Evolutionary conservation across 805 yeast genomes (phyloP), one percentile per base, ranked within the genome.

Genomic region (Sugiyamaella smithiae): DNA sequence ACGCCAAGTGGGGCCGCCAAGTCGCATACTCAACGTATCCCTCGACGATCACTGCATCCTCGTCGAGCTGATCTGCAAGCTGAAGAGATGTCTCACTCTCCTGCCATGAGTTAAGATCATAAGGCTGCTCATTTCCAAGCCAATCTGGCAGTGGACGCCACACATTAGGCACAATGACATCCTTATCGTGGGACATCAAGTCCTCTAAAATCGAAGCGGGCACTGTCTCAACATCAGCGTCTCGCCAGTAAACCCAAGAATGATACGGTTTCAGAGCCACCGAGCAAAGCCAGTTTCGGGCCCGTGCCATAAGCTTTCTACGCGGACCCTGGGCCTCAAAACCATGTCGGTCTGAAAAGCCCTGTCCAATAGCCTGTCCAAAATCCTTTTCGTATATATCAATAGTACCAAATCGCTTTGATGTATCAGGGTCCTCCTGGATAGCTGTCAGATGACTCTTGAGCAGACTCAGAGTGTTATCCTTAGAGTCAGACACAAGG

Each of bases 21-120:
- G 98, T 91, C 40, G 95, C 93, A 67, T 88, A 91, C 69, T 91
- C 98, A 11, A 88, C 91, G 25, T 96, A 96, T n/a, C 98, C 98
- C 70, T 90, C 98, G 9, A 90, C 98, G 53, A 91, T 91, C 51
- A 91, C 95, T 1, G 93, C 95, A 68, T 91, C 96, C 67, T 90
- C 97, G 61, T 84, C 87, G 50, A 91, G 71, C 11, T 73, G 62
- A 19, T 53, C 40, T 16, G 75, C 75, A 16, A 70, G 65, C 7
- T 67, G 64, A 17, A 64, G 43, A 0, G 88, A 97, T 12, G 84
- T 80, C 3, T 80, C 83, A 3, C 91, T 82, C 70, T 91, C 98
- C 50, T 87, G 79, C 99, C 99, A 91, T 7, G 97, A 86, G 68
- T 91, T 91, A 62, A 91, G 79, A 67, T 91, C 99, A 66, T 91